Evolutionary conservation across 192 early-diverging fungal genomes (phyloP), one percentile per base, ranked within the genome.

Genomic region (Rhizophlyctis rosea): DNA sequence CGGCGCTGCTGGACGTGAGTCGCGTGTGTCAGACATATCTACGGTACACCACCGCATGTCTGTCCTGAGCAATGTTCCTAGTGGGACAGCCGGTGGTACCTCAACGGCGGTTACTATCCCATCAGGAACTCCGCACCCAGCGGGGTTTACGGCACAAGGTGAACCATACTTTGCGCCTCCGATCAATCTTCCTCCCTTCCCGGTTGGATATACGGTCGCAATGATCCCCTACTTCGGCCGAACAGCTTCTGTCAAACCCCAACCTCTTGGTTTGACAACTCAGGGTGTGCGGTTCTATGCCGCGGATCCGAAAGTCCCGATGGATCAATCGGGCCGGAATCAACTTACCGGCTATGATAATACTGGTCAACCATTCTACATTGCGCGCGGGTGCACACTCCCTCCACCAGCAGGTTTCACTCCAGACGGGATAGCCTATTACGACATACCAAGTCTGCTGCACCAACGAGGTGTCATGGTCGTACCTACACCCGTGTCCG

Each of bases 111-210:
- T 7, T 13, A 18, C 18, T 18, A 44, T 44, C 7, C 54, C 61
- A 35, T 35, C 34, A 64, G 54, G 27, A 56, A 4, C 59, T 34
- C 73, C 73, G 0, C 28, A 79, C 16, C 77, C 83, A 5, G 51
- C 68, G 13, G 79, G 81, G 11, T 80, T 76, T 54, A 76, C 77
- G 13, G 16, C 67, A 11, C 63, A 49, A 11, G 77, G 74, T 35
- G 83, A 85, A 50, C 79, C 83, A 25, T 85, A 82, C 54, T 85
- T 81, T 71, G 53, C 79, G 0, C 76, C 81, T 0, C 79, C 83
- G 2, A 69, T 80, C 4, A 73, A 69, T 58, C 33, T 82, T 32
- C 75, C 77, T 0, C 73, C 79, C 0, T 61, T 75, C 3, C 83
- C 81, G 13, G 73, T 61, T 16, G 79, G 77, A 13, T 85, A 85